Percentiles rank a stretch among this genome's conserved stretches.
These are phyloP conservation scores for Pseudozyma thailandica DNA, from an alignment of 1,284 basidiomycete species.

Conservation along the genomic window DNA sequence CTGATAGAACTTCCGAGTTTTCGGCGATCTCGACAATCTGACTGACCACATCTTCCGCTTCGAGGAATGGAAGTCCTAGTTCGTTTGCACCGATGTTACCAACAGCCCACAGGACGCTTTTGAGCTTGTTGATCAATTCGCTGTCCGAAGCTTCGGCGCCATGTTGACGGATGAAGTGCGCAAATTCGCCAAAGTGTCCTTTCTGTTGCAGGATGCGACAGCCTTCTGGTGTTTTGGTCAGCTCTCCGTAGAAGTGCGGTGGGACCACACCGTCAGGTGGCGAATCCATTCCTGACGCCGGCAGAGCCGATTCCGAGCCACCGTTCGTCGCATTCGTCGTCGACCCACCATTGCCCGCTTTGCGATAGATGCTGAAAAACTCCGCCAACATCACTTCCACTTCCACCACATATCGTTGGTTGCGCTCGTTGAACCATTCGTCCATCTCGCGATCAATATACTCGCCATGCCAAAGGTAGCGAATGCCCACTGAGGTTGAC, in stretches of 20 bases:
- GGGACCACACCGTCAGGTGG: slow-evolving; percentile 81
- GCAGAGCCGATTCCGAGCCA: slow-evolving; percentile 5
- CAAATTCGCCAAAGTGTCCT: slow-evolving; percentile 90
- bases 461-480: slow-evolving; percentile 87
- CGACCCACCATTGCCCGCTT: slow-evolving; percentile 6
- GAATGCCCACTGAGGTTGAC: slow-evolving; percentile 90
- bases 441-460: slow-evolving; percentile 96
- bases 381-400: slow-evolving; percentile 86
- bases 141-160: slow-evolving; percentile 83
- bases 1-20: slow-evolving; percentile 85
- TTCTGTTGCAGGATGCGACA: slow-evolving; percentile 88
- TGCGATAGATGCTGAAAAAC: slow-evolving; percentile 74
- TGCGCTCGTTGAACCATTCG: slow-evolving; percentile 86
- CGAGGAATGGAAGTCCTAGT: slow-evolving; percentile 90
- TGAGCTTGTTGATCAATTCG: slow-evolving; percentile 85
- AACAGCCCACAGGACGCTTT: slow-evolving; percentile 95
- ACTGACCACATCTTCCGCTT: slow-evolving; percentile 91
- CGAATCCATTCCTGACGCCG: slow-evolving; percentile 1
- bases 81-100: slow-evolving; percentile 92
- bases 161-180: slow-evolving; percentile 87
- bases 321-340: slow-evolving; percentile 5
- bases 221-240: slow-evolving; percentile 93
- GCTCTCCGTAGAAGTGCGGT: slow-evolving; percentile 95
- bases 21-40: slow-evolving; percentile 90
- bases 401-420: slow-evolving; percentile 84